phyloP scores from a whole-genome alignment of 2,329 filamentous ascomycete genomes.

The Mycocentrospora acerina region DNA sequence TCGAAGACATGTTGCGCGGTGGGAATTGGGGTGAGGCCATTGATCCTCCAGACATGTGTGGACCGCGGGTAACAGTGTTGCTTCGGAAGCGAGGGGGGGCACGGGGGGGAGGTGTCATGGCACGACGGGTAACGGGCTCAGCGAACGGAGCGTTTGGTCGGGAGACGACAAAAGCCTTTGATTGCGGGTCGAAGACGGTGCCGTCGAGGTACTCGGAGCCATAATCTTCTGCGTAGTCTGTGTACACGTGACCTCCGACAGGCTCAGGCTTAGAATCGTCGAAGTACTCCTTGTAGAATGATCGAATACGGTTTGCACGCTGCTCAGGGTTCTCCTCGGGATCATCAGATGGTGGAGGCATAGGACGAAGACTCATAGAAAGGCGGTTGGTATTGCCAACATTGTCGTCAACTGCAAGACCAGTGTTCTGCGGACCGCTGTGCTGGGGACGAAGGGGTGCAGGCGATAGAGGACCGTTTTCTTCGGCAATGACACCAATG shows the following conservation, averaged over 20 bases:
- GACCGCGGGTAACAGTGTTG: conserved; percentile 32
- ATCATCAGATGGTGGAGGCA: conserved; percentile 73
- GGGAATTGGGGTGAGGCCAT: conserved; percentile 47
- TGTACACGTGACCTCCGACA: conserved; percentile 36
- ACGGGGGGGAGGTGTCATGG: conserved; percentile 90
- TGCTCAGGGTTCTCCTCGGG: conserved; percentile 89
- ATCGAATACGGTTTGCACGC: conserved; percentile 92
- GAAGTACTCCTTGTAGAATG: conserved; percentile 99
- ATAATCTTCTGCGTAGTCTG: conserved; percentile 74
- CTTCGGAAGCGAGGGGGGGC: conserved; percentile 58
- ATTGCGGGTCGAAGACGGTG: conserved; percentile 56
- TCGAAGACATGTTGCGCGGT: conserved; percentile 45
- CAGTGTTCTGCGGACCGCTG: conserved; percentile 9
- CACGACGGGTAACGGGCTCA: conserved; percentile 80
- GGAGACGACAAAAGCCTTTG: conserved; percentile 62
- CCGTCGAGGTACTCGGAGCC: conserved; percentile 69
- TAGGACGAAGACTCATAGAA: conserved; percentile 70
- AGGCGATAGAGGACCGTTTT: conserved; percentile 27
- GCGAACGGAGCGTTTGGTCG: conserved; percentile 64
- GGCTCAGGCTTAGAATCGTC: conserved; percentile 69
- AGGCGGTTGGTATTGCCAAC: conserved; percentile 50
- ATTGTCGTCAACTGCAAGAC: conserved; percentile 34
- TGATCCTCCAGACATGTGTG: conserved; percentile 52
- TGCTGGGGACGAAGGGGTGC: conserved; percentile 30
- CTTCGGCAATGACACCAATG: conserved; percentile 13